phyloP scores from a whole-genome alignment of 192 early-diverging fungal species.

The Glomus cerebriforme region DNA sequence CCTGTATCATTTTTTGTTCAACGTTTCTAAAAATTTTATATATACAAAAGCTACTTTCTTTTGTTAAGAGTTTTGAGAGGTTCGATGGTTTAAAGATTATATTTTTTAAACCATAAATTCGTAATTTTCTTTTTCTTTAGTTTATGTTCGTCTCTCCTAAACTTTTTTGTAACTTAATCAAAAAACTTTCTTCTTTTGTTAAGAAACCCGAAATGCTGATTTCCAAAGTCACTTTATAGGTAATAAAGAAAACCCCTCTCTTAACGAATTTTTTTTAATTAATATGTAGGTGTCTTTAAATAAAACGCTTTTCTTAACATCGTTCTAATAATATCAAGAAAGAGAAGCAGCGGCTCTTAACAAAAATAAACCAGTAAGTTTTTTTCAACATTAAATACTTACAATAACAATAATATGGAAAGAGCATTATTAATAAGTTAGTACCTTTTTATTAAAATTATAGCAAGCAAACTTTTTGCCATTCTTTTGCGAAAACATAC shows the following conservation, averaged over 20 bases:
- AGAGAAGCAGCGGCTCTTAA: neutral
- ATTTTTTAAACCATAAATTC: neutral
- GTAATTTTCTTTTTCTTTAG: neutral
- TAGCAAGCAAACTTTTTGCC: neutral
- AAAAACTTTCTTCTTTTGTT: neutral
- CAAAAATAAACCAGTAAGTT: neutral
- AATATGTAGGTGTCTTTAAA: neutral
- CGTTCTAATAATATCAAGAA: neutral
- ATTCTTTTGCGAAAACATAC: neutral
- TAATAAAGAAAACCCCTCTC: neutral
- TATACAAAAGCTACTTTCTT: neutral
- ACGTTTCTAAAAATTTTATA: neutral
- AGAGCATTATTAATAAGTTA: neutral
- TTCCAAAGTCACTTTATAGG: neutral
- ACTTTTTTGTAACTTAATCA: neutral
- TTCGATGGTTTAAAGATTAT: neutral
- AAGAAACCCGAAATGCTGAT: neutral
- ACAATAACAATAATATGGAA: neutral
- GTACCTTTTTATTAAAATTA: neutral
- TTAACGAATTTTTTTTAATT: neutral
- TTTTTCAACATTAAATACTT: neutral
- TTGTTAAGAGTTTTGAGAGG: neutral
- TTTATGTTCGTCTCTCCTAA: neutral
- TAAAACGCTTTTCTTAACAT: neutral
- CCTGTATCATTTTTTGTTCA: neutral